Percentiles rank a stretch among this genome's conserved stretches.
Conservation (phyloP, 106 monocot species). For the Acorus gramineus region DNA sequence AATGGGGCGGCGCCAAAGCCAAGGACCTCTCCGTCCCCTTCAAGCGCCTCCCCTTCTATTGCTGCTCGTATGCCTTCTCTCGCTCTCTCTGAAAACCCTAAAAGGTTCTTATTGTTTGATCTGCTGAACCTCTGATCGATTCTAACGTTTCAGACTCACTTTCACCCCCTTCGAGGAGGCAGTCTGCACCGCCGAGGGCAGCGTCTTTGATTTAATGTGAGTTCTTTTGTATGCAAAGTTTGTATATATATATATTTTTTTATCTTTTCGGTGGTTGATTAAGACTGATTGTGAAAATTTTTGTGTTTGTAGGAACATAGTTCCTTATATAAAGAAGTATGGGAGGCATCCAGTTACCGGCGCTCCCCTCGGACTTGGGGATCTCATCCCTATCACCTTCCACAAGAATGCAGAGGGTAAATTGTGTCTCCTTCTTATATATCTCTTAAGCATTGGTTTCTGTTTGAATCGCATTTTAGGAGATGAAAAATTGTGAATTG, state of each 20-base stretch:
- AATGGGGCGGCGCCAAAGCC: slow-evolving; percentile 96
- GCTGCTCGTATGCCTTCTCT: slow-evolving; percentile 61
- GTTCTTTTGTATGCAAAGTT: not conserved
- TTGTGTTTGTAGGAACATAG: slow-evolving; percentile 43
- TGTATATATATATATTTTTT: too few species aligned
- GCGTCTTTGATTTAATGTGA: slow-evolving; percentile 87
- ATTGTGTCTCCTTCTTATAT: slow-evolving; percentile 1
- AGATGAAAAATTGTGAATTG: too few species aligned
- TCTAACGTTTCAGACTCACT: slow-evolving; percentile 35
- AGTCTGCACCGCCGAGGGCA: slow-evolving; percentile 83
- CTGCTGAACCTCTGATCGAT: not conserved
- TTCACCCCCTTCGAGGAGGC: slow-evolving; percentile 87
- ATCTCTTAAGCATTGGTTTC: not conserved
- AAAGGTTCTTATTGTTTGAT: not conserved
- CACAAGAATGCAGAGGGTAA: slow-evolving; percentile 71
- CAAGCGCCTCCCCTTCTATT: slow-evolving; percentile 99
- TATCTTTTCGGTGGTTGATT: not conserved
- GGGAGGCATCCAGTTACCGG: slow-evolving; percentile 71
- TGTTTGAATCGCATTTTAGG: too few species aligned
- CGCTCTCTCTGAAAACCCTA: slow-evolving; percentile 1
- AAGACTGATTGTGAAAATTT: not conserved
- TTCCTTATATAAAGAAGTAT: slow-evolving; percentile 58
- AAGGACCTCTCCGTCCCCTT: slow-evolving; percentile 58
- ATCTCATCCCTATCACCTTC: slow-evolving; percentile 53
- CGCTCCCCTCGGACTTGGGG: slow-evolving; percentile 33